These are phyloP conservation scores for Bruguiera sexangula DNA, from an alignment of 345 rosid species.

Conservation along the genomic window DNA sequence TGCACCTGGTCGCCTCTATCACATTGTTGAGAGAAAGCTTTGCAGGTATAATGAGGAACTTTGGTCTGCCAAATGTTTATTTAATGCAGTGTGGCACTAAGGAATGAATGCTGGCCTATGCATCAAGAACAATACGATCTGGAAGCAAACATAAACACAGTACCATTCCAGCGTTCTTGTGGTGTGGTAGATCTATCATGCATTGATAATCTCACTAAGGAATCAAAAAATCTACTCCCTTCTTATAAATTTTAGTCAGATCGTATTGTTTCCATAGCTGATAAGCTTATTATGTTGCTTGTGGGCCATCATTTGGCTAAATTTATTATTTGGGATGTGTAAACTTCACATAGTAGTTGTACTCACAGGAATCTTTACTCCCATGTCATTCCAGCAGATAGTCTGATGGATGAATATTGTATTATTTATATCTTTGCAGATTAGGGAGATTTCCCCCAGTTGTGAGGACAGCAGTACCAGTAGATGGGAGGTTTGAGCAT, in stretches of 20 bases:
- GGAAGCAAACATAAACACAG: too few species aligned
- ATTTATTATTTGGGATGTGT: too few species aligned
- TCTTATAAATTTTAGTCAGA: not conserved
- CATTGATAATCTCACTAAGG: not conserved
- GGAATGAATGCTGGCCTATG: too few species aligned
- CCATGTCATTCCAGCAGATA: not conserved
- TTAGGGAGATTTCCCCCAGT: constrained; percentile 82
- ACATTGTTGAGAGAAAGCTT: constrained; percentile 86
- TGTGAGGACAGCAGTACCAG: constrained; percentile 92
- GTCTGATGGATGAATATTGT: not conserved
- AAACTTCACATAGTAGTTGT: too few species aligned
- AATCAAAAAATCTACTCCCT: not conserved
- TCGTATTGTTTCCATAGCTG: not conserved
- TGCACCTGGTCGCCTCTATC: constrained; percentile 98
- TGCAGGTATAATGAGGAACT: constrained; percentile 50
- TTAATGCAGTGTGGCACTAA: not conserved
- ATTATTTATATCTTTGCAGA: constrained; percentile 36
- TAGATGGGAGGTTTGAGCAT: constrained; percentile 94
- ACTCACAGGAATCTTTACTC: too few species aligned
- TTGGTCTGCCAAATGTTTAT: not conserved
- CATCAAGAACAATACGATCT: too few species aligned
- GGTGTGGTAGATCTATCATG: not conserved
- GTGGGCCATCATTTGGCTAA: too few species aligned
- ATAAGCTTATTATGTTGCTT: not conserved
- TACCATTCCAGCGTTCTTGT: not conserved